Evolutionary conservation across 306 rosid species (phyloP), one percentile per base, ranked within the genome.

Genomic region (Cyclanthera cordifolia): DNA sequence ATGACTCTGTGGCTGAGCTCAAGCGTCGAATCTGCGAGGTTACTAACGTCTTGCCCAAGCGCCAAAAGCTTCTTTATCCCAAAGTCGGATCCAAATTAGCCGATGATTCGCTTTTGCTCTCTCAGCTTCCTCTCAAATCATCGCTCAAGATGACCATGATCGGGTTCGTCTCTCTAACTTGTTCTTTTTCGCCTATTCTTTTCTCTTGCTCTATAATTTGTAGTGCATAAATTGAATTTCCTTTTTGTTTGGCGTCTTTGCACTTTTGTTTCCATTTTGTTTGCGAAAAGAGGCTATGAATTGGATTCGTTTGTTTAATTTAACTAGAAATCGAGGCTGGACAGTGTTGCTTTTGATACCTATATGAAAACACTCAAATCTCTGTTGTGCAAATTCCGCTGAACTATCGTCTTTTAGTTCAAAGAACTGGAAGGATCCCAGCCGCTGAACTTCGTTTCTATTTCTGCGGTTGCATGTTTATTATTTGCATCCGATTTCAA

Each of bases 21-120:
- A 93, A 89, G 51, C 95, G 96, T n/a, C 91, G 98, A 58, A 89
- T 93, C 87, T 89, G 96, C 80, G 89, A 87, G 71, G 50, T 84
- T 56, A 93, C 98, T 27, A 89, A 69, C 79, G 98, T 93, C 1
- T 75, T 93, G 53, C 98, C 96, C 59, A 76, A 83, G 74, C 98
- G 98, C 47, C 95, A 87, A 77, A 93, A 89, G 85, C 98, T 93
- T 47, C 82, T 93, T 0, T 93, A 87, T 82, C 98, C 96, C 0
- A 89, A 89, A 76, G 77, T 66, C 52, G 94, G 79, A 64, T 80
- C 98, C 58, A 93, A 86, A 53, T 94, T 93, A 76, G 77, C 90
- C 82, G 88, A 93, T 47, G 98, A 93, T 56, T 77, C 91, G 8
- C 68, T 87, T 72, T 78, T 93, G 63, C 95, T 93, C 75, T 87